These are phyloP conservation scores for Spathaspora girioi DNA, from an alignment of 805 yeast genomes.

Conservation along the genomic window DNA sequence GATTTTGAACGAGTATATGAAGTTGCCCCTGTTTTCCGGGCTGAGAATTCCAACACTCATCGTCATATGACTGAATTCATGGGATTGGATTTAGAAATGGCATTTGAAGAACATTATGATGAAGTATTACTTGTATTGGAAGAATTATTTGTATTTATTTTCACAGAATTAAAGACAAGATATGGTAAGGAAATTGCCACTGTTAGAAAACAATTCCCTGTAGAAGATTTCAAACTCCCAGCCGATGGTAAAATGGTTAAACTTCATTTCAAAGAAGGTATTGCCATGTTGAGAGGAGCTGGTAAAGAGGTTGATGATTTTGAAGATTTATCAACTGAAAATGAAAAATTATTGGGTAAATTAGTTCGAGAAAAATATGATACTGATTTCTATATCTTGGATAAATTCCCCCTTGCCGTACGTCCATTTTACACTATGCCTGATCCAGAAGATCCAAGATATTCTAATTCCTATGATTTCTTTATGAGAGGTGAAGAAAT, in stretches of 20 bases:
- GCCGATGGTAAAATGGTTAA: slow-evolving; percentile 91
- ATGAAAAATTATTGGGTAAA: slow-evolving; percentile 90
- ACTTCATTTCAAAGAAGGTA: slow-evolving; percentile 87
- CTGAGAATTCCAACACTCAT: slow-evolving; percentile 98
- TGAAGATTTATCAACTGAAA: slow-evolving; percentile 90
- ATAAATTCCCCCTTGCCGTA: slow-evolving; percentile 94
- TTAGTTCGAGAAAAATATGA: slow-evolving; percentile 90
- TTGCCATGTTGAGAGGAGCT: slow-evolving; percentile 76
- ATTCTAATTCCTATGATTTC: slow-evolving; percentile 97
- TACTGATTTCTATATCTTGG: slow-evolving; percentile 96
- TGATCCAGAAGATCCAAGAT: slow-evolving; percentile 83
- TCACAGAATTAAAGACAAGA: slow-evolving; percentile 76
- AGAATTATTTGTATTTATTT: slow-evolving; percentile 84
- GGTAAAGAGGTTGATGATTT: slow-evolving; percentile 84
- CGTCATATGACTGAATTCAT: slow-evolving; percentile 99
- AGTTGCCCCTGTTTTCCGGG: slow-evolving; percentile 97
- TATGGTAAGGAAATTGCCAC: slow-evolving; percentile 80
- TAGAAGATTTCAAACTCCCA: slow-evolving; percentile 95
- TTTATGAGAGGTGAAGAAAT: slow-evolving; percentile 99
- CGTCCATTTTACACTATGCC: slow-evolving; percentile 99
- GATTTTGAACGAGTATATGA: slow-evolving; percentile 97
- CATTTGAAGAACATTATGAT: slow-evolving; percentile 96
- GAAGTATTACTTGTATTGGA: slow-evolving; percentile 67
- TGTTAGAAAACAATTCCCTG: slow-evolving; percentile 94
- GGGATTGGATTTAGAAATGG: slow-evolving; percentile 97